These are phyloP conservation scores for Magnolia changhungtana DNA, from an alignment of 164 flowering plant genomes.

Conservation along the genomic window DNA sequence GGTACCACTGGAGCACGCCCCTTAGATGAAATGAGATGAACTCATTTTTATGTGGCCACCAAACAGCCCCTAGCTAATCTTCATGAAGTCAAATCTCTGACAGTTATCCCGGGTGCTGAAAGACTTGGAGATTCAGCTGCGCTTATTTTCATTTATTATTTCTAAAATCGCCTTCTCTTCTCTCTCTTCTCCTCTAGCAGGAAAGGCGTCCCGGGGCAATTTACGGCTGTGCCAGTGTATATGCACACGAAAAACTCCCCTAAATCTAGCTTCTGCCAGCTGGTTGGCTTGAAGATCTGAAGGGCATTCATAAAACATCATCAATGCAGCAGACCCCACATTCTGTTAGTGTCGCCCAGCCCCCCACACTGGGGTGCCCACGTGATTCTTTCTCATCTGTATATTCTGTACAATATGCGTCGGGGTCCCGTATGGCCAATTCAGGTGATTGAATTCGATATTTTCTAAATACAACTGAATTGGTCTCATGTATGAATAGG, in stretches of 20 bases:
- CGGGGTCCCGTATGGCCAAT: not conserved
- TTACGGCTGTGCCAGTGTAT: not conserved
- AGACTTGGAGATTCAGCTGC: not conserved
- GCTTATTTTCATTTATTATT: not conserved
- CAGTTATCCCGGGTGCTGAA: not conserved
- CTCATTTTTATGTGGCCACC: too few species aligned
- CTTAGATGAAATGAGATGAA: too few species aligned
- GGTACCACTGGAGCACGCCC: too few species aligned
- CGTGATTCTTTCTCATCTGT: slow-evolving; percentile 3
- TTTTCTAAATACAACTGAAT: not conserved
- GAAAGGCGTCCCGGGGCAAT: not conserved
- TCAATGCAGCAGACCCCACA: not conserved
- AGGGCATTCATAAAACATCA: not conserved
- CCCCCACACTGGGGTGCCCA: not conserved
- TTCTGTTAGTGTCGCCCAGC: not conserved
- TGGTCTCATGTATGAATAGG: not conserved
- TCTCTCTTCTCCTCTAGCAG: not conserved
- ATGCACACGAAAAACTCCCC: not conserved
- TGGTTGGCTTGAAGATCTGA: not conserved
- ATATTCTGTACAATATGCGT: not conserved
- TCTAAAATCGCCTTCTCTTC: not conserved
- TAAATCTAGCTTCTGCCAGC: not conserved
- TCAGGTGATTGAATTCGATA: not conserved
- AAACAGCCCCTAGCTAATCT: too few species aligned
- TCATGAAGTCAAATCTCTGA: not conserved